Evolutionary conservation across 805 yeast genomes (phyloP).

Genomic region (Spathaspora boniae): DNA sequence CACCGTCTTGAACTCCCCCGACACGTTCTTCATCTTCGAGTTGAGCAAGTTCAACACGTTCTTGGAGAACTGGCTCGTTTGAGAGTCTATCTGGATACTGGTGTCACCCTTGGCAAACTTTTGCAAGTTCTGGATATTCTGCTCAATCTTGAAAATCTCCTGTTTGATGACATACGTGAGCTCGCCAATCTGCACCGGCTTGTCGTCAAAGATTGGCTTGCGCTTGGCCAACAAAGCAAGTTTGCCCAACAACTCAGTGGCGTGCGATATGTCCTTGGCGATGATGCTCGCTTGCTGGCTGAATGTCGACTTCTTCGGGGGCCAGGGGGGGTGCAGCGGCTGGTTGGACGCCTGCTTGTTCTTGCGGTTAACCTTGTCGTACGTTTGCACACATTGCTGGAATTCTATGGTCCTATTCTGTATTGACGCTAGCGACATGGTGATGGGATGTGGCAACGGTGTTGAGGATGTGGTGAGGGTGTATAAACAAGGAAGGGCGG

Average conservation of each 20-base stretch:
- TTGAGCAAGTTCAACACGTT: slow-evolving; percentile 85
- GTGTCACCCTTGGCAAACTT: slow-evolving; percentile 45
- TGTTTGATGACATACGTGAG: slow-evolving; percentile 84
- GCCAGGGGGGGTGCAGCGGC: slow-evolving; percentile 6
- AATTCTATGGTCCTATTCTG: slow-evolving; percentile 91
- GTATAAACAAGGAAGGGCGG: too few species aligned
- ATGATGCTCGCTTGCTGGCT: slow-evolving; percentile 70
- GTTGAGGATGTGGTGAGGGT: too few species aligned
- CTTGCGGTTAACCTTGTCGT: slow-evolving; percentile 57
- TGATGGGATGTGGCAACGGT: too few species aligned
- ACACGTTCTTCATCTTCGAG: slow-evolving; percentile 85
- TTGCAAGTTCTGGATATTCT: slow-evolving; percentile 61
- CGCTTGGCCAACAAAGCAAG: slow-evolving; percentile 83
- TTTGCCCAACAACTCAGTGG: slow-evolving; percentile 75
- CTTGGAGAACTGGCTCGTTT: slow-evolving; percentile 68
- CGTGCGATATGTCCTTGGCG: slow-evolving; percentile 84
- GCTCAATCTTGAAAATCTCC: slow-evolving; percentile 78
- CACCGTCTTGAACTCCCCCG: slow-evolving; percentile 89
- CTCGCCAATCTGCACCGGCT: slow-evolving; percentile 90
- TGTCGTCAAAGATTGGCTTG: slow-evolving; percentile 89
- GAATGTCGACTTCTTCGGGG: slow-evolving; percentile 33
- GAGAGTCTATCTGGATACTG: slow-evolving; percentile 48
- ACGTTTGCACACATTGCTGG: slow-evolving; percentile 82
- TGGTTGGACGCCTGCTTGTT: slow-evolving; percentile 20
- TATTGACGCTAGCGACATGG: slow-evolving; percentile 25